Conservation (phyloP, 495 filamentous ascomycete species). For the Neurospora sp. region DNA sequence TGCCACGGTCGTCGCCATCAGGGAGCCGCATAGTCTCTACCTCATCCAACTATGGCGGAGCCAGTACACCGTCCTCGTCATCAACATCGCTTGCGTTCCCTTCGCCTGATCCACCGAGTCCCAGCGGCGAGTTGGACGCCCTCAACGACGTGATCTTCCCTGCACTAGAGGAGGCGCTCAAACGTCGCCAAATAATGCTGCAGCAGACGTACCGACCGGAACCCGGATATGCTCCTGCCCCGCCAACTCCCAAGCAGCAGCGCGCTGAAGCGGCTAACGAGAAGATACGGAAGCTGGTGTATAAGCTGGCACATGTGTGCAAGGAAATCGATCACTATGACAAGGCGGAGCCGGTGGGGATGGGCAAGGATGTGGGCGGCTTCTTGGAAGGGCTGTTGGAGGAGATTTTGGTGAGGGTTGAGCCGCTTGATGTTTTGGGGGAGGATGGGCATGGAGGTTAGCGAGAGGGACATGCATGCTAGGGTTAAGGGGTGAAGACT, state of each 20-base stretch:
- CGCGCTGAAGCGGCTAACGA: conserved; percentile 69
- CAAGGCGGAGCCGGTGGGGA: conserved; percentile 69
- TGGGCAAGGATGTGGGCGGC: conserved; percentile 77
- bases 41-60: conserved; percentile 1
- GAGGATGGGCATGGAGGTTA: conserved; percentile 13
- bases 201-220: conserved; percentile 42
- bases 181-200: conserved; percentile 59
- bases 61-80: neutral
- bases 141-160: conserved; percentile 80
- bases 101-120: conserved; percentile 33
- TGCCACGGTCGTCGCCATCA: conserved; percentile 8
- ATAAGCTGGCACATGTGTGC: conserved; percentile 65
- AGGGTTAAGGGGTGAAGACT: neutral
- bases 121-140: conserved; percentile 45
- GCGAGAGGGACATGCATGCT: neutral
- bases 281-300: conserved; percentile 64
- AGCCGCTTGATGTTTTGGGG: conserved; percentile 57
- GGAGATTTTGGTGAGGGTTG: conserved; percentile 87
- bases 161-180: conserved; percentile 78
- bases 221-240: conserved; percentile 15
- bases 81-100: conserved; percentile 27
- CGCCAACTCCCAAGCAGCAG: conserved; percentile 42
- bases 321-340: conserved; percentile 83
- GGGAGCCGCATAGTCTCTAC: conserved; percentile 1
- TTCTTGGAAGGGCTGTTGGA: conserved; percentile 89